phyloP scores from a whole-genome alignment of 768 basidiomycete species.

The Suillus ampliporus region DNA sequence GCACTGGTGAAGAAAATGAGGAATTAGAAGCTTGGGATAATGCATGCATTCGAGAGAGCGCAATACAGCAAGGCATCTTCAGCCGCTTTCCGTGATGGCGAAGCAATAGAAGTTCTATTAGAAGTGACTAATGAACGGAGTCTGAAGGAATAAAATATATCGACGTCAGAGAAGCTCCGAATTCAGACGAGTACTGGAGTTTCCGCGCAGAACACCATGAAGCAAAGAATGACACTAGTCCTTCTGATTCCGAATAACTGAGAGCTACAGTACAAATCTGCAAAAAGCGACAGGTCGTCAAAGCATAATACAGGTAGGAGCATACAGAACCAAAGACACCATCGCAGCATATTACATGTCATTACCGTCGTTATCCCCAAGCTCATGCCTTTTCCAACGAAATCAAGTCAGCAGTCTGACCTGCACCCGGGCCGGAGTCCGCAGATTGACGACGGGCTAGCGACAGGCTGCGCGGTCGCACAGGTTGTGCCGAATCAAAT shows the following conservation, averaged over 20 bases:
- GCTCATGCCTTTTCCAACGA: not conserved
- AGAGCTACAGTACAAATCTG: slow-evolving; percentile 1
- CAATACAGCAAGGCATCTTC: no score
- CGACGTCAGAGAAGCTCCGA: not conserved
- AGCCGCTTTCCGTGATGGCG: not conserved
- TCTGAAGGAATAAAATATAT: not conserved
- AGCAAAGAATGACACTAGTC: not conserved
- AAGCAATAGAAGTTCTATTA: no score
- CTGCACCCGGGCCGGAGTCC: not conserved
- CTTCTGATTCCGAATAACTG: not conserved
- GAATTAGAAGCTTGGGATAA: no score
- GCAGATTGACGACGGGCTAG: not conserved
- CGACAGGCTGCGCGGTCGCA: not conserved
- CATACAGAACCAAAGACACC: not conserved
- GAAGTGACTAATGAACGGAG: not conserved
- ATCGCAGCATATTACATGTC: not conserved
- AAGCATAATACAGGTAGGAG: slow-evolving; percentile 1
- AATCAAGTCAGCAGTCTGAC: not conserved
- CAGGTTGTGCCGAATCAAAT: not conserved
- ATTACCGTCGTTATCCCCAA: not conserved
- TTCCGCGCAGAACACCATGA: not conserved
- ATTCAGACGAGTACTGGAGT: not conserved
- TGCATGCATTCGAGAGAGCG: no score
- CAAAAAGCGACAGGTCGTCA: not conserved
- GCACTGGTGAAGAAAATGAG: not conserved